phyloP scores from a whole-genome alignment of 371 early-diverging fungal species.

The Zychaea mexicana region DNA sequence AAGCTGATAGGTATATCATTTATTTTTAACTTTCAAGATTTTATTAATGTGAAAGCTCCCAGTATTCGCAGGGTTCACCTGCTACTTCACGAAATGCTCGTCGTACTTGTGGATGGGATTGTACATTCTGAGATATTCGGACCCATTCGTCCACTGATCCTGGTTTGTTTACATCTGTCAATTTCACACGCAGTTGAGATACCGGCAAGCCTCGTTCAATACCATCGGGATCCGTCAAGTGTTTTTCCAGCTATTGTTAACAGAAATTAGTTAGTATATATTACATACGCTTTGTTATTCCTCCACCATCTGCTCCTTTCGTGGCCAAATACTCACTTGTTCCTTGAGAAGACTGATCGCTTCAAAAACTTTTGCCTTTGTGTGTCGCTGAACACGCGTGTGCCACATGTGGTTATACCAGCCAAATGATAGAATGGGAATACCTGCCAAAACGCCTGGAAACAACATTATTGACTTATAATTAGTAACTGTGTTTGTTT shows the following conservation, averaged over 20 bases:
- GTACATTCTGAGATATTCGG: constrained; percentile 5
- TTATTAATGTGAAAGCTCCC: constrained; percentile 15
- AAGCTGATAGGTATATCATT: too few relatives aligned
- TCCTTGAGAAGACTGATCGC: constrained; percentile 11
- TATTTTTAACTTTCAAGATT: too few relatives aligned
- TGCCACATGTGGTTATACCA: constrained; percentile 9
- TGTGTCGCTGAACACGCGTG: background rate
- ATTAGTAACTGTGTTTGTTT: background rate
- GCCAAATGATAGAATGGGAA: background rate
- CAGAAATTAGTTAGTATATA: background rate
- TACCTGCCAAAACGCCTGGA: background rate
- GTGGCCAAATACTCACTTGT: constrained; percentile 2
- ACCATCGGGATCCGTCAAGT: constrained; percentile 8
- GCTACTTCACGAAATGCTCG: constrained; percentile 10
- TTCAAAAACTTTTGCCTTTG: constrained; percentile 1
- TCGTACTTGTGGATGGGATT: constrained; percentile 12
- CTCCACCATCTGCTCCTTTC: background rate
- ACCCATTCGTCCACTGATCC: constrained; percentile 16
- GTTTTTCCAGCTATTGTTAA: constrained; percentile 15
- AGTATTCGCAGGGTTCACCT: constrained; percentile 19
- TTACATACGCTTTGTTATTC: too few relatives aligned
- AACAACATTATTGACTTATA: background rate
- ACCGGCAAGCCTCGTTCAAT: constrained; percentile 15
- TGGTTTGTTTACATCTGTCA: constrained; percentile 5
- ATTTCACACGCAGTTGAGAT: constrained; percentile 5